Conservation (phyloP, 2,329 filamentous ascomycete genomes). For the Akanthomyces lecanii region DNA sequence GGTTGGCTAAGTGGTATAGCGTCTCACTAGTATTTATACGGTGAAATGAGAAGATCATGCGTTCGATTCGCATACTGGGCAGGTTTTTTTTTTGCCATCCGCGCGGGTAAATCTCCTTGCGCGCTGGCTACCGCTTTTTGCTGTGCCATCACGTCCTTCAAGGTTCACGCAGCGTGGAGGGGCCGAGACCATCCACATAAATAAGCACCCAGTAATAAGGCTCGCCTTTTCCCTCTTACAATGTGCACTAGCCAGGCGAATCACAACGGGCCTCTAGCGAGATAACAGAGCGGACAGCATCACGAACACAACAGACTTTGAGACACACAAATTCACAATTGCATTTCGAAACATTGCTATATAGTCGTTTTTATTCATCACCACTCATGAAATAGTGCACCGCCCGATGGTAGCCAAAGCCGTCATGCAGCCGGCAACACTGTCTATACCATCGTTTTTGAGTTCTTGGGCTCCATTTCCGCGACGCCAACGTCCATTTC, state of each 20-base stretch:
- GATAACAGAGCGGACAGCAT: neutral
- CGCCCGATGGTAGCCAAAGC: neutral
- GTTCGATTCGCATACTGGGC: slow-evolving; percentile 30
- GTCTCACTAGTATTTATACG: slow-evolving; percentile 27
- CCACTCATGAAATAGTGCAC: neutral
- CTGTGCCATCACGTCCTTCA: neutral
- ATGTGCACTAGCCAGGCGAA: neutral
- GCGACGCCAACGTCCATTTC: slow-evolving; percentile 23
- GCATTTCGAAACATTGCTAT: neutral
- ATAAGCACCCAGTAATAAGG: too few species aligned
- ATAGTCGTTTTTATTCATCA: neutral
- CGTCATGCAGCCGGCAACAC: too few species aligned
- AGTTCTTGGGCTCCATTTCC: slow-evolving; percentile 3
- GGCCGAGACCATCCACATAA: neutral
- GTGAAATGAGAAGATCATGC: slow-evolving; percentile 28
- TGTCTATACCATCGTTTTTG: neutral
- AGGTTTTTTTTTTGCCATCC: slow-evolving; percentile 17
- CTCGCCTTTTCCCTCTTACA: neutral
- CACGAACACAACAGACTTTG: neutral
- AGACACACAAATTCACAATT: too few species aligned
- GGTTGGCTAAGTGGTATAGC: slow-evolving; percentile 31
- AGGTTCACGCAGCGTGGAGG: neutral
- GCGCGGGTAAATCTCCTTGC: neutral
- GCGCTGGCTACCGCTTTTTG: neutral
- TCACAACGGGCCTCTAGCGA: neutral